Evolutionary conservation across 1,284 basidiomycete species (phyloP).

Genomic region (Cryptococcus neoformans): DNA sequence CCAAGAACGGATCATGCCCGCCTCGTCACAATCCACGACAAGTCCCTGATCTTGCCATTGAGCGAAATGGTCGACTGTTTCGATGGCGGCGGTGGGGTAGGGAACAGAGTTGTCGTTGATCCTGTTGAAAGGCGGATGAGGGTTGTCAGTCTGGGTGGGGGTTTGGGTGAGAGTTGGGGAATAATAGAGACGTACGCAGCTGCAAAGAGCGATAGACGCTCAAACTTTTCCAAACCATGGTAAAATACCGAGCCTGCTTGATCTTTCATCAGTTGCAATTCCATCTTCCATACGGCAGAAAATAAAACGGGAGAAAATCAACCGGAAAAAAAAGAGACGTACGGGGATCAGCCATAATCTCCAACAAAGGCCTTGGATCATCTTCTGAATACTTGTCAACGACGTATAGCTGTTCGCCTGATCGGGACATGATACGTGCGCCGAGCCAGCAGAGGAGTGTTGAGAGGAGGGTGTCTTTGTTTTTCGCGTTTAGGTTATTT

Average conservation of each 20-base stretch:
- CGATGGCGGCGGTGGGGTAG: constrained; percentile 72
- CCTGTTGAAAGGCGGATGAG: constrained; percentile 16
- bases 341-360: constrained; percentile 84
- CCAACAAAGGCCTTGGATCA: constrained; percentile 65
- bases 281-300: too few relatives aligned
- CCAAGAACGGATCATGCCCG: constrained; percentile 28
- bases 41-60: constrained; percentile 60
- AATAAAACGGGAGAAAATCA: constrained; percentile 4
- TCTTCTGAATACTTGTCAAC: constrained; percentile 68
- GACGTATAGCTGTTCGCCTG: constrained; percentile 76
- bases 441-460: constrained; percentile 61
- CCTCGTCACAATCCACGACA: constrained; percentile 56
- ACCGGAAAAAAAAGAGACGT: constrained; percentile 30
- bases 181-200: too few relatives aligned
- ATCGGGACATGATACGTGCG: constrained; percentile 70
- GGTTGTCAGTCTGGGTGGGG: too few relatives aligned
- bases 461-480: constrained; percentile 57
- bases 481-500: not conserved
- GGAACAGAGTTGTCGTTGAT: constrained; percentile 78
- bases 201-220: constrained; percentile 65
- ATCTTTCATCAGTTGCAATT: constrained; percentile 1
- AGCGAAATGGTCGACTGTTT: constrained; percentile 64
- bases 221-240: constrained; percentile 67
- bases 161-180: too few relatives aligned
- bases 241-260: constrained; percentile 67